Conservation (phyloP, 352 stramenopile species). For the Pythium pectinolyticum region DNA sequence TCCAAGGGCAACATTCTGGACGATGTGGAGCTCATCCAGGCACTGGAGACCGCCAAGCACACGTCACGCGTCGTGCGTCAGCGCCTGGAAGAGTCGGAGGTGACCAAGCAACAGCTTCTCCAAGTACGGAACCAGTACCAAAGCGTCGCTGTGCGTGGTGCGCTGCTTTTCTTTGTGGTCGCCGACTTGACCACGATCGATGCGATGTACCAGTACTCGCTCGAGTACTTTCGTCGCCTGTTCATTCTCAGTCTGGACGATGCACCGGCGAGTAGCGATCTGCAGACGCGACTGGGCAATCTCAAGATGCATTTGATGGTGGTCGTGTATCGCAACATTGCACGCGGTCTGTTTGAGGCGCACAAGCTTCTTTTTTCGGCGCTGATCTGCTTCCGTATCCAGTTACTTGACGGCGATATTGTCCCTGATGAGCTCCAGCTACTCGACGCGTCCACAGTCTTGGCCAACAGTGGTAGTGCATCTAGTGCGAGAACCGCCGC, state of each 20-base stretch:
- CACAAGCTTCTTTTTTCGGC: slow-evolving; percentile 71
- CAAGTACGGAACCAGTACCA: slow-evolving; percentile 68
- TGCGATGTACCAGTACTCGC: slow-evolving; percentile 81
- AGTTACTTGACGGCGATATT: slow-evolving; percentile 51
- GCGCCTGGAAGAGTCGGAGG: slow-evolving; percentile 55
- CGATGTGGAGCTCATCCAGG: slow-evolving; percentile 80
- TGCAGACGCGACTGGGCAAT: slow-evolving; percentile 41
- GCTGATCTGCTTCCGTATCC: slow-evolving; percentile 51
- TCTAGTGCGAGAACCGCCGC: neutral
- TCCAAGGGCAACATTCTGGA: slow-evolving; percentile 90
- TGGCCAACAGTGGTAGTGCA: neutral
- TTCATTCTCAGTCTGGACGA: slow-evolving; percentile 64
- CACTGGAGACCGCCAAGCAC: slow-evolving; percentile 64
- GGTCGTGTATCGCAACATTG: slow-evolving; percentile 72
- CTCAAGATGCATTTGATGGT: slow-evolving; percentile 49
- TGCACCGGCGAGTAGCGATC: slow-evolving; percentile 27
- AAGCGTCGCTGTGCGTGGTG: slow-evolving; percentile 48
- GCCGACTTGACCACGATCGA: slow-evolving; percentile 57
- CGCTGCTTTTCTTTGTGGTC: slow-evolving; percentile 74
- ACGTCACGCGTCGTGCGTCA: slow-evolving; percentile 60
- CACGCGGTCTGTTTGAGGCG: slow-evolving; percentile 60
- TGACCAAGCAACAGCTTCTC: slow-evolving; percentile 59
- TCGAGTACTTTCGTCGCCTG: slow-evolving; percentile 68
- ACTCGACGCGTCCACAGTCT: slow-evolving; percentile 29
- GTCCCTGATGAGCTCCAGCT: slow-evolving; percentile 33